Base-by-base conservation (phyloP, 441 rosid species). In the Geranium incanum region DNA sequence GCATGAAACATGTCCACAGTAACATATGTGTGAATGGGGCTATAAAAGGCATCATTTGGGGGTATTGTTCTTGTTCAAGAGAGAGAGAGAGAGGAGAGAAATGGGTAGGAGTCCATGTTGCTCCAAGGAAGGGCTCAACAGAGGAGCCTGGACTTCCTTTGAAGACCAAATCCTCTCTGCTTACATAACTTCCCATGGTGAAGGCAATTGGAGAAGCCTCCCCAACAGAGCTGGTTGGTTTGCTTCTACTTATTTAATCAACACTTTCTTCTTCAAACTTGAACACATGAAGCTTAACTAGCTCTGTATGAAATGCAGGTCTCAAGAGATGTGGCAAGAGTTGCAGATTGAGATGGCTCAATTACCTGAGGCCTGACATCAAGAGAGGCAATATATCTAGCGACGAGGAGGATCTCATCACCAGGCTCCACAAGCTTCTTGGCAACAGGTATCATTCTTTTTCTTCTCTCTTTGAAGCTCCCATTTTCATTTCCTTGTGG, bases 171-270 rank as follows among this genome's bases (percentile, higher is more conserved):
- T 70, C 15, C 79, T 79, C 63, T 23, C 38, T 0, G 60, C 72
- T 6, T 69, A 72, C 72, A 59, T 78, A 28, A 75, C 67, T 0
- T 45, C 13, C 45, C 72, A 75, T 28, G 79, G 78, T 7, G 77
- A 72, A 68, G 79, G 81, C n/a, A 72, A 73, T 50, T 79, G 81
- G 78, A 64, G 74, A 72, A 70, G 50, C 74, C 52, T 78, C 28
- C 74, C 81, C 62, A 68, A 74, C 63, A 45, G 16, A 66, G 80
- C 82, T 52, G 60, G 60, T 28, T 28, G 33, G 33, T 28, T 28
- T 28, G 33, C 33, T 28, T 28, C 33, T 28, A 28, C 33, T 28
- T 28, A 28, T 28, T 28, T 28, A 52, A 6, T 52, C 60, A 13
- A 3, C 13, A 52, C 21, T 52, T 15, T 13, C 15, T 3, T 52